Evolutionary conservation across 2,329 filamentous ascomycete genomes (phyloP).

Genomic region (Nothophoma quercina): DNA sequence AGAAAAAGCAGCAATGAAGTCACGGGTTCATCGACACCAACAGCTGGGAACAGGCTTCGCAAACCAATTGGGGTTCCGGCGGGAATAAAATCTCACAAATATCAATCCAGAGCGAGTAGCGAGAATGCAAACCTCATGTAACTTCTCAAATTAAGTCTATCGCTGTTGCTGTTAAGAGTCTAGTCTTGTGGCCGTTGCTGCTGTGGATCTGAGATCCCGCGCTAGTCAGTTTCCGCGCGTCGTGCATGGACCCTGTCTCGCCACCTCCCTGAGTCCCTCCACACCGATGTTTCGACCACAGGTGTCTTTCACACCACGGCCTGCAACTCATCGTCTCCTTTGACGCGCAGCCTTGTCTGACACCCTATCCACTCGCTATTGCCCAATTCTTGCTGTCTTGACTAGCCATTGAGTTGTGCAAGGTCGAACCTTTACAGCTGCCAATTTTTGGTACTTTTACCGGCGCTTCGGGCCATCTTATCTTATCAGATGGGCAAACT

Average conservation of each 20-base stretch:
- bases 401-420: conserved; percentile 14
- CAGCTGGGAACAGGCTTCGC: no score
- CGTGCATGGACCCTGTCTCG: conserved; percentile 19
- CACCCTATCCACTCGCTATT: background rate
- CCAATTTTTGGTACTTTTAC: conserved; percentile 1
- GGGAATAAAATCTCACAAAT: no score
- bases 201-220: background rate
- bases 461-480: background rate
- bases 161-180: background rate
- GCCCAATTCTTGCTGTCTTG: background rate
- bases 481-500: conserved; percentile 38
- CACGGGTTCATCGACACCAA: no score
- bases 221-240: conserved; percentile 12
- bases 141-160: no score
- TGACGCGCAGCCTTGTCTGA: background rate
- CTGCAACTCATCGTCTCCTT: background rate
- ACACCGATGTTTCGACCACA: conserved; percentile 12
- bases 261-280: conserved; percentile 17
- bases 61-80: no score
- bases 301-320: conserved; percentile 6
- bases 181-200: background rate
- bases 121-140: no score
- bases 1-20: background rate
- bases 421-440: background rate
- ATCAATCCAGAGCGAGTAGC: no score